phyloP scores from a whole-genome alignment of 148 eudicot genomes.

The Selenicereus undatus region DNA sequence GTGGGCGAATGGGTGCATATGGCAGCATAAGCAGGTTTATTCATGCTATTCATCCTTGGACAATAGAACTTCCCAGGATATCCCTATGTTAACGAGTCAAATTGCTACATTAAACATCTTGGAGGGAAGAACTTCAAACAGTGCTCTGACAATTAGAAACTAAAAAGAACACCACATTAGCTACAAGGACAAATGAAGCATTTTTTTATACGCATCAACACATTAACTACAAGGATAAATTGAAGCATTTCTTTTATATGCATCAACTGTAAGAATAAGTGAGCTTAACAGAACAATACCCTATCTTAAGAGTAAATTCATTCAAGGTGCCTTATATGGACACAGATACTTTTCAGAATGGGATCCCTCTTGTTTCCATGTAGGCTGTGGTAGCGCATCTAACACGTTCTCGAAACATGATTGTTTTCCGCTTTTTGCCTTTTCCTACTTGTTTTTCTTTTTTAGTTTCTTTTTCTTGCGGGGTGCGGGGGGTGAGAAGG shows the following conservation, averaged over 20 bases:
- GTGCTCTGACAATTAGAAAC: background rate
- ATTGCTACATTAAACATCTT: background rate
- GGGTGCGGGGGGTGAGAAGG: too few relatives aligned
- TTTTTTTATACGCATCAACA: background rate
- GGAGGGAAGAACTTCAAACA: slow-evolving; percentile 16
- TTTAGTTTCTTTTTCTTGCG: too few relatives aligned
- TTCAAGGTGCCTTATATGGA: background rate
- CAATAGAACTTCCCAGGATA: slow-evolving; percentile 98
- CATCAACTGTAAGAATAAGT: background rate
- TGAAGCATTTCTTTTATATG: background rate
- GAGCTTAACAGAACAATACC: background rate
- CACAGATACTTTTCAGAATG: background rate
- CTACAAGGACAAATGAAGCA: background rate
- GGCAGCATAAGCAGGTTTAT: slow-evolving; percentile 97
- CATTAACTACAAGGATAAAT: background rate
- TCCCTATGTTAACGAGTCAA: slow-evolving; percentile 46
- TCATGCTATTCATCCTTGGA: slow-evolving; percentile 99
- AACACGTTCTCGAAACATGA: too few relatives aligned
- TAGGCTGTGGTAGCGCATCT: too few relatives aligned
- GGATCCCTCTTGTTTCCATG: background rate
- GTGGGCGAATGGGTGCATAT: slow-evolving; percentile 94
- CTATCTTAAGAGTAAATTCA: background rate
- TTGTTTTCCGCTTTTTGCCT: too few relatives aligned
- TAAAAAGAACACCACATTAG: background rate
- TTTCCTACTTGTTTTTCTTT: too few relatives aligned